Evolutionary conservation across 176 grass and related monocot species (phyloP).

Genomic region (Areca catechu): DNA sequence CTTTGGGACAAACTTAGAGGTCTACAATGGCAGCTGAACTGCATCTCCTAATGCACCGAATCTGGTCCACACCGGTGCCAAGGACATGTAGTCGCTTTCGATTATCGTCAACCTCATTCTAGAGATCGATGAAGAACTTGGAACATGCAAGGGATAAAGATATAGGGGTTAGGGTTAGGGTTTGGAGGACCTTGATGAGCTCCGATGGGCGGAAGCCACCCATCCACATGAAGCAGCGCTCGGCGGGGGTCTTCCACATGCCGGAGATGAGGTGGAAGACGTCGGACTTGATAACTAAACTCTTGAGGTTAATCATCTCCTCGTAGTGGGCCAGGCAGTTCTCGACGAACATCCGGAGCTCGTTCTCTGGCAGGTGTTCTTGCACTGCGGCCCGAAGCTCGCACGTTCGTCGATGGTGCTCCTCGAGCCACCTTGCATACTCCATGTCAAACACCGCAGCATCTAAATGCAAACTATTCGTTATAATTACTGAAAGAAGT

Average conservation of each 20-base stretch:
- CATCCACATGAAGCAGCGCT: slow-evolving; percentile 99
- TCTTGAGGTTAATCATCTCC: slow-evolving; percentile 36
- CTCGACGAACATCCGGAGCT: slow-evolving; percentile 37
- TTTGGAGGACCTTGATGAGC: slow-evolving; percentile 62
- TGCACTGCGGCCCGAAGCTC: slow-evolving; percentile 7
- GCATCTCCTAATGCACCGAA: too few species aligned
- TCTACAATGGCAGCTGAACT: too few species aligned
- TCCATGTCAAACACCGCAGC: slow-evolving; percentile 12
- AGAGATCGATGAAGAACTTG: too few species aligned
- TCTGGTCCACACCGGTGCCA: too few species aligned
- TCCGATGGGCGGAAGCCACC: slow-evolving; percentile 93
- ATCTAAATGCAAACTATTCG: background rate
- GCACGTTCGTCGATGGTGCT: slow-evolving; percentile 4
- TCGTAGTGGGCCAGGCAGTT: slow-evolving; percentile 25
- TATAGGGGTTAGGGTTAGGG: too few species aligned
- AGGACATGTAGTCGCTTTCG: too few species aligned
- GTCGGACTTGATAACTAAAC: slow-evolving; percentile 28
- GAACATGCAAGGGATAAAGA: too few species aligned
- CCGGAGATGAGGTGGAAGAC: slow-evolving; percentile 65
- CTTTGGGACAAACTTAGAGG: too few species aligned
- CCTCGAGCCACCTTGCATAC: slow-evolving; percentile 4
- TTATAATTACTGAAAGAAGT: background rate
- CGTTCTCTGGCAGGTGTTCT: background rate
- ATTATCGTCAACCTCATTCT: too few species aligned
- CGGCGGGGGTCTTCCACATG: slow-evolving; percentile 77